Evolutionary conservation across 2,329 filamentous ascomycete genomes (phyloP), one percentile per base, ranked within the genome.

Genomic region (Fusarium chuoi): DNA sequence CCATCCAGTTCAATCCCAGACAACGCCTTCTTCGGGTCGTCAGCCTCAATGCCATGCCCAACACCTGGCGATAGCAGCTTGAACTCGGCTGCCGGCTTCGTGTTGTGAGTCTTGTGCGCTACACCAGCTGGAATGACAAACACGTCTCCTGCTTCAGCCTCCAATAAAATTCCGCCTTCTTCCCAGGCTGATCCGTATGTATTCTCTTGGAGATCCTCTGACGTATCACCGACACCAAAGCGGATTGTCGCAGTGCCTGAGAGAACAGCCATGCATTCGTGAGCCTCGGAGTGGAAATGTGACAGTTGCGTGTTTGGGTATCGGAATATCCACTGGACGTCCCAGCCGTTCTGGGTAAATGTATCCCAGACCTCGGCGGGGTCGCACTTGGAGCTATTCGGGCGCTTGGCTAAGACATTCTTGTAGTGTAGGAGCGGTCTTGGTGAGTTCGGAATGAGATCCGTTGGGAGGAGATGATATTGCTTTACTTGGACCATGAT

Each of bases 231-330:
- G 8, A 86, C 87, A 7, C 89, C 88, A 65, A 89, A 89, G 6
- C 87, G 84, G 58, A 90, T 88, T 0, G 81, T 86, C 1, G 87
- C 88, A 0, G 80, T 81, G 5, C 88, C 88, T 0, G 86, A 86
- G 0, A 90, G 81, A 1, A 90, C 88, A 26, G 82, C 85, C 87
- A 90, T 90, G 77, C 85, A 86, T 79, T 91, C 89, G 74, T 91
- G 89, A 0, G 86, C 84, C 14, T 79, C 75, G 6, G 86, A 87
- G 78, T 91, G 89, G 74, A 89, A 91, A 78, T 91, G 89, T 0
- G 88, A 88, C 18, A 77, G 57, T 64, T 90, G 89, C 0, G 87
- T 88, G 11, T 81, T 79, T 3, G 87, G 86, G 78, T 91, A 91
- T 41, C 88, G 85, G 69, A 85, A 87, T 55, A 90, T 86, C 88